Evolutionary conservation across 139 green algal genomes (phyloP).

Genomic region (Chlamydomonas asymmetrica): DNA sequence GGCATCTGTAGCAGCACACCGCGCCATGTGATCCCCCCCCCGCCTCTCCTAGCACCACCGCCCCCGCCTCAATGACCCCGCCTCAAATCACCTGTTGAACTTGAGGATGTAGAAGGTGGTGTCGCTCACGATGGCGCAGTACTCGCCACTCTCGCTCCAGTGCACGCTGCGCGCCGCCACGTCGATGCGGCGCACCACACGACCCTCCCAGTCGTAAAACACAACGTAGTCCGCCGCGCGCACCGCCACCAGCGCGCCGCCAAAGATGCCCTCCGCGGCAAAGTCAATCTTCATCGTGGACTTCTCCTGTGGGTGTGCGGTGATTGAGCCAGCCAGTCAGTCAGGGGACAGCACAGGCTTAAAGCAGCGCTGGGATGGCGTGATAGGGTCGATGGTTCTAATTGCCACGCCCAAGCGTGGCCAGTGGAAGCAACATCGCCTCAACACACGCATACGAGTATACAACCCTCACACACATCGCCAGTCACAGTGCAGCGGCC

Average conservation of each 20-base stretch:
- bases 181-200: conserved; percentile 90
- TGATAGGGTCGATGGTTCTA: too few relatives aligned
- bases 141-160: conserved; percentile 89
- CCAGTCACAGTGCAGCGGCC: too few relatives aligned
- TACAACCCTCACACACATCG: too few relatives aligned
- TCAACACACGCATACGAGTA: background rate
- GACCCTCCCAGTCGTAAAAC: conserved; percentile 96
- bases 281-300: conserved; percentile 79
- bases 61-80: too few relatives aligned
- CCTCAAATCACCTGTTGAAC: conserved; percentile 57
- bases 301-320: conserved; percentile 64
- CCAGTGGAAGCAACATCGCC: background rate
- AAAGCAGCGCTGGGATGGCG: too few relatives aligned
- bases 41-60: too few relatives aligned
- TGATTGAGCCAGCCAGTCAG: too few relatives aligned
- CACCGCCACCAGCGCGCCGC: conserved; percentile 85
- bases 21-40: too few relatives aligned
- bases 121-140: conserved; percentile 84
- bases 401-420: conserved; percentile 83
- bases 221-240: conserved; percentile 84
- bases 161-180: conserved; percentile 77
- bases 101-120: conserved; percentile 87
- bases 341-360: too few relatives aligned
- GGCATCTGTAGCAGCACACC: too few relatives aligned
- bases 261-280: conserved; percentile 84